Conservation (phyloP, 345 rosid species). For the Syzygium aromaticum region DNA sequence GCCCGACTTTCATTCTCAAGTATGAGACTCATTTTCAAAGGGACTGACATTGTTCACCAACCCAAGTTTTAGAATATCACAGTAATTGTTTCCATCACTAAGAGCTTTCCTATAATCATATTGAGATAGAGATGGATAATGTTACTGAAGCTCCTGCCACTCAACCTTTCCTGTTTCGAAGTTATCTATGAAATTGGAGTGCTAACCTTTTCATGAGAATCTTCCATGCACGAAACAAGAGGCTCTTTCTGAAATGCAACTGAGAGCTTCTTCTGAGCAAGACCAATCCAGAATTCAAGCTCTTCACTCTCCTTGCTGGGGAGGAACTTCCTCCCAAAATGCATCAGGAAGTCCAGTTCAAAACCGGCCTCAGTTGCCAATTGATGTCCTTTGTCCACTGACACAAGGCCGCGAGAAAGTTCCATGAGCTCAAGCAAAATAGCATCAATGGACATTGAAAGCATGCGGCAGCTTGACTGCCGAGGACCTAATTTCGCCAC, state of each 20-base stretch:
- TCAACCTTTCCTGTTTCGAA: neutral
- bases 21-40: neutral
- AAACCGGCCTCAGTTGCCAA: constrained; percentile 60
- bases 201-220: constrained; percentile 27
- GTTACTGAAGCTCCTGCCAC: neutral
- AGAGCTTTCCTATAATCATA: neutral
- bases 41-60: neutral
- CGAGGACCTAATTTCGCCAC: constrained; percentile 35
- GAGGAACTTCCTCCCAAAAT: constrained; percentile 43
- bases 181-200: neutral
- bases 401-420: constrained; percentile 31
- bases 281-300: constrained; percentile 64
- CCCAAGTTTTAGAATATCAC: neutral
- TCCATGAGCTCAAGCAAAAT: constrained; percentile 43
- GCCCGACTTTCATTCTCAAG: neutral
- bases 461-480: constrained; percentile 24
- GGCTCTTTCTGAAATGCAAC: constrained; percentile 36
- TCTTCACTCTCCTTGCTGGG: constrained; percentile 41
- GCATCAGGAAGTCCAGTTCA: constrained; percentile 42
- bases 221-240: constrained; percentile 5
- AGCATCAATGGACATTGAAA: constrained; percentile 24
- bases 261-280: constrained; percentile 52
- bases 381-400: constrained; percentile 44
- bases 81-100: neutral
- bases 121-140: neutral